Evolutionary conservation across 768 basidiomycete species (phyloP).

Genomic region (Russula sp.): DNA sequence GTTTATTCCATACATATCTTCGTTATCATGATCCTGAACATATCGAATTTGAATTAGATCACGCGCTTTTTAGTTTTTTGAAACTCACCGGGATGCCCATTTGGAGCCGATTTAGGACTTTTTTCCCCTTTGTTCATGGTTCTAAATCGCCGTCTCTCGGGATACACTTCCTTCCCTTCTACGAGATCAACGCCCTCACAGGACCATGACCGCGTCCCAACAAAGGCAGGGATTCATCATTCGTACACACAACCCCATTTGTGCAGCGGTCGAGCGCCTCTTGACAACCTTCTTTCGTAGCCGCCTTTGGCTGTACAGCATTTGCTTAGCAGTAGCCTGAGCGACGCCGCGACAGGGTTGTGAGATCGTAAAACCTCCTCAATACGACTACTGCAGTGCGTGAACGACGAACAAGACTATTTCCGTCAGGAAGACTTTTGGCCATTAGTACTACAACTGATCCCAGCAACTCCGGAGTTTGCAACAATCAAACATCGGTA

Average conservation of each 20-base stretch:
- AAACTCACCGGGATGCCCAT: conserved; percentile 5
- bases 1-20: not conserved
- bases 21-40: not conserved
- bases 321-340: not conserved
- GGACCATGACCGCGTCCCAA: not conserved
- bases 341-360: not conserved
- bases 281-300: not conserved
- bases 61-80: not conserved
- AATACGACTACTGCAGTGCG: not conserved
- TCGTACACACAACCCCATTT: not conserved
- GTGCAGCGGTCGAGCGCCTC: not conserved
- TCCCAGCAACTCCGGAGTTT: not conserved
- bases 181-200: not conserved
- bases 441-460: not conserved
- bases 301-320: not conserved
- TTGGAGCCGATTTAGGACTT: not conserved
- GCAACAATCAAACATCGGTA: not conserved
- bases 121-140: not conserved
- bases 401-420: not conserved
- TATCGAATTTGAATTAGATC: not conserved
- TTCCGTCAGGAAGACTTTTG: not conserved
- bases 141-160: not conserved
- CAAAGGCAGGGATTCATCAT: not conserved
- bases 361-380: not conserved
- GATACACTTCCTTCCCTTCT: not conserved